Evolutionary conservation across 306 rosid species (phyloP).

Genomic region (Quercus agrifolia): DNA sequence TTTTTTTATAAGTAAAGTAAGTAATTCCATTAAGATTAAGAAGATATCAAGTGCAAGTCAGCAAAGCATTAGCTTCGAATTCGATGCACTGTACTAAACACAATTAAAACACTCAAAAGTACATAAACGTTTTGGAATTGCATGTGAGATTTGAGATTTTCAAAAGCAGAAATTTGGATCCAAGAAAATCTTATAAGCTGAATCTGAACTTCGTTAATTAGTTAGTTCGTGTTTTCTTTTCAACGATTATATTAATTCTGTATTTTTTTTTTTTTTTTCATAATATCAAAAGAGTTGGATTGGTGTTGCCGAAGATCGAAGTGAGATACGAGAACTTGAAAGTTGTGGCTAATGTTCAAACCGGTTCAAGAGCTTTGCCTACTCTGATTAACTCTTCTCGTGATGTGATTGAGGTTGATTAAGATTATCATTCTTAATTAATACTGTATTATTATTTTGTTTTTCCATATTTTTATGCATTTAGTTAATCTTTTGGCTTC

Average conservation of each 20-base stretch:
- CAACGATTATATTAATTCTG: not conserved
- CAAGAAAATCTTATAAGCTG: not conserved
- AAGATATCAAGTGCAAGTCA: no score
- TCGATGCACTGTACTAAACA: no score
- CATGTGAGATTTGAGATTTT: not conserved
- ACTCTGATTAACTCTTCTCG: constrained; percentile 49
- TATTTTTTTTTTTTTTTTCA: no score
- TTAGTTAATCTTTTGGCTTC: not conserved
- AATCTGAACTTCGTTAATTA: not conserved
- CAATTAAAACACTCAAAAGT: no score
- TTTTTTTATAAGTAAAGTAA: no score
- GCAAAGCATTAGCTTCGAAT: no score
- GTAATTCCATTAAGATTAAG: no score
- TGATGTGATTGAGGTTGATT: constrained; percentile 52
- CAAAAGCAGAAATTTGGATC: not conserved
- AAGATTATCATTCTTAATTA: not conserved
- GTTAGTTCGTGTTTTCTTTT: not conserved
- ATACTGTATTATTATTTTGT: not conserved
- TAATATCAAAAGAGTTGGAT: constrained; percentile 46
- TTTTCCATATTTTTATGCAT: not conserved
- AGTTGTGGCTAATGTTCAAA: constrained; percentile 55
- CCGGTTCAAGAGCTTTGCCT: constrained; percentile 72
- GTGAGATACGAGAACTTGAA: constrained; percentile 56
- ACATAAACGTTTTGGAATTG: not conserved
- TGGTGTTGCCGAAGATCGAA: constrained; percentile 64